Conservation (phyloP, 1,139 yeast genomes). For the Magnusiomyces paraingens region DNA sequence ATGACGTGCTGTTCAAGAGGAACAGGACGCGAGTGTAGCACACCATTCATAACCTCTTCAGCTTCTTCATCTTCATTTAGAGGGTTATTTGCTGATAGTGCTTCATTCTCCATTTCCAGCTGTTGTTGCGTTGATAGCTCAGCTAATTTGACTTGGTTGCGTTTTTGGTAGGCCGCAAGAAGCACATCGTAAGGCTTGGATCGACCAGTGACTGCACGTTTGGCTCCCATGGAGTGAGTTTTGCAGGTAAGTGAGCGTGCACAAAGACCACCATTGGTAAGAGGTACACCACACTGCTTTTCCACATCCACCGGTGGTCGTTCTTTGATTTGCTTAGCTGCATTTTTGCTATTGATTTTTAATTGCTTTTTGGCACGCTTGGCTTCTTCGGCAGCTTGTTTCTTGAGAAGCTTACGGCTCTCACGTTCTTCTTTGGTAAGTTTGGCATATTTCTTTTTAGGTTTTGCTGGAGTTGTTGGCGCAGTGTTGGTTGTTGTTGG, state of each 20-base stretch:
- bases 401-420: slow-evolving; percentile 12
- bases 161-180: slow-evolving; percentile 82
- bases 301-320: slow-evolving; percentile 93
- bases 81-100: slow-evolving; percentile 23
- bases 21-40: slow-evolving; percentile 62
- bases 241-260: slow-evolving; percentile 94
- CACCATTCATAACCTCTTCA: slow-evolving; percentile 88
- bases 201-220: slow-evolving; percentile 86
- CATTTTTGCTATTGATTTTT: slow-evolving; percentile 16
- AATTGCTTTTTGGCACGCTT: slow-evolving; percentile 56
- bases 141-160: slow-evolving; percentile 77
- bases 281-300: slow-evolving; percentile 90
- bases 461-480: neutral
- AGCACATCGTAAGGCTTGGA: slow-evolving; percentile 87
- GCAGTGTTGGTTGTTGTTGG: neutral
- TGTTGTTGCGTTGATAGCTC: slow-evolving; percentile 30
- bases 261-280: slow-evolving; percentile 90
- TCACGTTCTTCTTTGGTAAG: slow-evolving; percentile 14
- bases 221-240: slow-evolving; percentile 97
- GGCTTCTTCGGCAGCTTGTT: slow-evolving; percentile 65
- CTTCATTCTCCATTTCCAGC: slow-evolving; percentile 32
- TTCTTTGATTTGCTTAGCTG: slow-evolving; percentile 50
- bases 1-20: slow-evolving; percentile 76
- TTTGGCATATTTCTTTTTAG: slow-evolving; percentile 14
- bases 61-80: slow-evolving; percentile 83